Conservation (phyloP, 306 rosid species). For the Vigna reflexopilosa region DNA sequence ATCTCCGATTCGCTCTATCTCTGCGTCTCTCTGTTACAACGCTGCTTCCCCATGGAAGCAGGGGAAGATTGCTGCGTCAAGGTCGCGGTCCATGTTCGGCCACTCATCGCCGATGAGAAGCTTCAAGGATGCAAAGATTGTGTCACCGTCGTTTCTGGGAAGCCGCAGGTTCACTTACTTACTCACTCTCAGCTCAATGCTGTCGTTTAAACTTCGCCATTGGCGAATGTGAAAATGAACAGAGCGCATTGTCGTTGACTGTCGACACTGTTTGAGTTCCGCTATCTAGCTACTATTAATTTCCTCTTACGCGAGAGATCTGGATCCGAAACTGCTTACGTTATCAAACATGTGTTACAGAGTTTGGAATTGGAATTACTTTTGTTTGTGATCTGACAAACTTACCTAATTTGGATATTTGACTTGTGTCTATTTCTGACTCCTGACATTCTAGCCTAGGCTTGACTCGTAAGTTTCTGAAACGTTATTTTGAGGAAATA, state of each 20-base stretch:
- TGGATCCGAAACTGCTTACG: conserved; percentile 49
- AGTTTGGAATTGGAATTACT: conserved; percentile 31
- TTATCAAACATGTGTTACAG: conserved; percentile 24
- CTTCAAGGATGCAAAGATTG: conserved; percentile 99
- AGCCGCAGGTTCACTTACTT: conserved; percentile 86
- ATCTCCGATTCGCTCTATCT: neutral
- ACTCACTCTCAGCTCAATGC: conserved; percentile 37
- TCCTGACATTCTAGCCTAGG: conserved; percentile 22
- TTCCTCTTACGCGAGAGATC: conserved; percentile 51
- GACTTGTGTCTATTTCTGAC: conserved; percentile 33
- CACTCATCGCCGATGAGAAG: conserved; percentile 93
- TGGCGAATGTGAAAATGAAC: conserved; percentile 21
- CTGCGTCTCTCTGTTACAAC: conserved; percentile 2
- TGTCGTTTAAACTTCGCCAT: conserved; percentile 20
- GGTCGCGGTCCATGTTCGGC: conserved; percentile 96
- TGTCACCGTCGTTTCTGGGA: conserved; percentile 83
- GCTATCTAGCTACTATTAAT: conserved; percentile 25
- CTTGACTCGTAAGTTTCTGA: conserved; percentile 36
- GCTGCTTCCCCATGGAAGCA: conserved; percentile 73
- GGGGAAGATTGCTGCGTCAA: conserved; percentile 95
- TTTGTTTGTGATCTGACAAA: conserved; percentile 51
- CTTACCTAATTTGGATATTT: conserved; percentile 42
- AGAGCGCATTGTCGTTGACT: conserved; percentile 42
- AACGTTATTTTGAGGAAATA: conserved; percentile 39
- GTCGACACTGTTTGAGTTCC: conserved; percentile 15